phyloP scores from a whole-genome alignment of 202 grass and related monocot species.

The Zizania palustris region DNA sequence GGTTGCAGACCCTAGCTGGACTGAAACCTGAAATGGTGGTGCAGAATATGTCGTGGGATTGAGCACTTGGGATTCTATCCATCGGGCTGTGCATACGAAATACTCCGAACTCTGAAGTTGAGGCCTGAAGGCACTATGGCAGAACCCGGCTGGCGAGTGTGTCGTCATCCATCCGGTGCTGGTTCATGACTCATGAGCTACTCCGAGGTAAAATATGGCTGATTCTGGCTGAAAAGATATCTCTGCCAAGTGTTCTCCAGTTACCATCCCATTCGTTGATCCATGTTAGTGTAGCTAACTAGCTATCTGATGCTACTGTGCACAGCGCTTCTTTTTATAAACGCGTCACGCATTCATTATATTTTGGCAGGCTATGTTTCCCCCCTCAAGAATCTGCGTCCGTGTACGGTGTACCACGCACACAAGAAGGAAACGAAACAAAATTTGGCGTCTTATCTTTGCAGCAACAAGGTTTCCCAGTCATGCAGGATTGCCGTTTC shows the following conservation, averaged over 20 bases:
- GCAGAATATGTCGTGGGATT: slow-evolving; percentile 24
- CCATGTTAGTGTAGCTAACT: not conserved
- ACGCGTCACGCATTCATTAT: slow-evolving; percentile 2
- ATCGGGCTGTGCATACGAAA: not conserved
- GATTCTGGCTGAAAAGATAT: slow-evolving; percentile 31
- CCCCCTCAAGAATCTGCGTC: not conserved
- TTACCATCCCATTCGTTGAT: slow-evolving; percentile 2
- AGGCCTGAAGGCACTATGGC: not conserved
- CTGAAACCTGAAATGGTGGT: slow-evolving; percentile 12
- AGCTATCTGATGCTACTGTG: not conserved
- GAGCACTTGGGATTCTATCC: slow-evolving; percentile 39
- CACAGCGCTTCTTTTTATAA: not conserved
- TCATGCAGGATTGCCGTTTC: not conserved
- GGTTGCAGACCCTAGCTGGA: not conserved
- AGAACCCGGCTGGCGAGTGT: not conserved
- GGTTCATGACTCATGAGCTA: slow-evolving; percentile 20
- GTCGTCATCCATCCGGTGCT: no score
- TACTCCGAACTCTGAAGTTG: slow-evolving; percentile 34
- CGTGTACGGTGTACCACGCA: not conserved
- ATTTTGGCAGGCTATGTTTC: not conserved
- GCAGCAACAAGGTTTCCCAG: not conserved
- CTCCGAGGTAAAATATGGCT: slow-evolving; percentile 38
- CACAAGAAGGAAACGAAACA: not conserved
- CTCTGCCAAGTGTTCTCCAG: slow-evolving; percentile 20
- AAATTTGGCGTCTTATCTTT: not conserved